These are phyloP conservation scores for Tylopilus orsonianus DNA, from an alignment of 1,284 basidiomycete species.

Conservation along the genomic window DNA sequence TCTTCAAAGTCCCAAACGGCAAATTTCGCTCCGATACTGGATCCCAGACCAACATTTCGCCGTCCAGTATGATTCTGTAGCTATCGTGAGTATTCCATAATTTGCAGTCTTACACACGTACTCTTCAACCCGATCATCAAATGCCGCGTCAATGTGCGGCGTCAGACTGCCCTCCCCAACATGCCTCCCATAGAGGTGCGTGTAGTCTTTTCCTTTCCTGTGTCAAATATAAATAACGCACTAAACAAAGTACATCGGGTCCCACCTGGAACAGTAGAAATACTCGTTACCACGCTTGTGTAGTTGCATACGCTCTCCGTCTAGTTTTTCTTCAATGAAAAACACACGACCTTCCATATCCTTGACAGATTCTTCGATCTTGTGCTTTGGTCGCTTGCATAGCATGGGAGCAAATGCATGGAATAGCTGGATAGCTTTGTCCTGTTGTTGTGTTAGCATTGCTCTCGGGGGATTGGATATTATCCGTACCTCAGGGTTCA, in stretches of 20 bases:
- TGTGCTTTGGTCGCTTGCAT: conserved; percentile 80
- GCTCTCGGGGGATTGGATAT: background rate
- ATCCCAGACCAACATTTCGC: conserved; percentile 98
- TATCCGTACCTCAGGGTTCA: conserved; percentile 58
- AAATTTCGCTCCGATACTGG: conserved; percentile 82
- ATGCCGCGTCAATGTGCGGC: conserved; percentile 74
- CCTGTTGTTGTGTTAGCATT: conserved; percentile 41
- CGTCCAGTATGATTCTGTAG: conserved; percentile 84
- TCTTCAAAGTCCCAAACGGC: conserved; percentile 90
- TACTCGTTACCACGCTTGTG: conserved; percentile 89
- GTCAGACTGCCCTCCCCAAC: conserved; percentile 82
- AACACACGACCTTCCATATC: conserved; percentile 76
- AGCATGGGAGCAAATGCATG: conserved; percentile 90
- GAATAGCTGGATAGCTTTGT: conserved; percentile 80
- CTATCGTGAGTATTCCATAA: conserved; percentile 1
- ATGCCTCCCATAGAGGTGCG: conserved; percentile 86
- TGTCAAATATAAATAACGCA: conserved; percentile 1
- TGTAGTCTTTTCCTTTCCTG: conserved; percentile 93
- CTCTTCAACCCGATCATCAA: conserved; percentile 78
- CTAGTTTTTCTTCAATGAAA: conserved; percentile 93
- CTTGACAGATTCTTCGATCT: conserved; percentile 79
- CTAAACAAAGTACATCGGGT: background rate
- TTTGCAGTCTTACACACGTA: conserved; percentile 40
- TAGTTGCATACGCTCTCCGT: conserved; percentile 92
- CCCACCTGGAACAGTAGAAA: conserved; percentile 85